Evolutionary conservation across 1,284 basidiomycete genomes (phyloP), one percentile per base, ranked within the genome.

Genomic region (Trichosporon sp.): DNA sequence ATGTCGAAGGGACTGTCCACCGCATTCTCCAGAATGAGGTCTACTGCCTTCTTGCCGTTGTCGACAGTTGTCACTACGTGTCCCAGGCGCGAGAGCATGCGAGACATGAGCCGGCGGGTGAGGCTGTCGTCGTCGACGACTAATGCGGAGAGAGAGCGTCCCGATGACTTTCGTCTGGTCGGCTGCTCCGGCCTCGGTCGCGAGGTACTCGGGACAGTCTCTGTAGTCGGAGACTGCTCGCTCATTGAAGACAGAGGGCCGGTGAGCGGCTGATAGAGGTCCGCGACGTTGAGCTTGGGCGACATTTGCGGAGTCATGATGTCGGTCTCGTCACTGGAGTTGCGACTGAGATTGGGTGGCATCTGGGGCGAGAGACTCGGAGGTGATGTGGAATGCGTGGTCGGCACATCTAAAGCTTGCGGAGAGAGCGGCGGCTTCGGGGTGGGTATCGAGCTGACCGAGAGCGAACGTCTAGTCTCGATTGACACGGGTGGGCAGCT

Each of bases 41-140:
- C 90, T 66, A 95, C 84, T 5, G 93, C 93, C 37, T 91, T 84
- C 78, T 90, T 89, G 4, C 94, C 94, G 77, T 96, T 94, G 83
- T 95, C 92, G n/a, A 94, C 94, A 4, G 89, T 90, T 2, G 88
- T 86, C 19, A 95, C 92, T 59, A 83, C 81, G 82, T 92, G 94
- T 0, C 93, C 93, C 3, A 96, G 84, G 16, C 92, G 87, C 21
- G 88, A 88, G 68, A 96, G 86, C 85, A 94, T 89, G 48, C 93
- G 87, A 65, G 87, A 88, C 93, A 96, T 95, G 72, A 95, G 86
- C 73, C 87, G 90, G 65, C 93, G 88, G 51, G 94, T 95, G 70
- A 95, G 84, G 32, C 87, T 86, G 81, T 73, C 69, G 65, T 73
- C 72, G 69, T 73, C 72, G 38, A 73, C 72, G 0, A 86, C 82